Base-by-base conservation (phyloP, 164 flowering plant species). In the Akebia trifoliata region DNA sequence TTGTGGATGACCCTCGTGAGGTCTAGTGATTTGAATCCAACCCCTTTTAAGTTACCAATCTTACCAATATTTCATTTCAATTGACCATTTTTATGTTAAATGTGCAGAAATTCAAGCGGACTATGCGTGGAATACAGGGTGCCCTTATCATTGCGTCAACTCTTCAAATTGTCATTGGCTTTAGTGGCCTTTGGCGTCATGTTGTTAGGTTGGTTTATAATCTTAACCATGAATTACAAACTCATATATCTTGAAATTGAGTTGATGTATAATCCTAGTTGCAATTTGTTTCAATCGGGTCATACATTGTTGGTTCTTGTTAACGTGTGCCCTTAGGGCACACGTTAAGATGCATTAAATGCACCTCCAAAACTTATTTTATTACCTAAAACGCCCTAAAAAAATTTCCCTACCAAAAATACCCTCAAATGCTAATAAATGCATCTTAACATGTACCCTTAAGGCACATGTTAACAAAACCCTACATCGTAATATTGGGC, bases 131-230 rank as follows among this genome's bases (percentile, higher is more conserved):
- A 55, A 88, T 66, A 49, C 98, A 91, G 69, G 97, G 97, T 4
- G 86, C 97, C 18, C 80, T 91, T 30, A 88, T 91, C 48, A 84
- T 91, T 50, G 86, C 97, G 32, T 91, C 97, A 34, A 80, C 82
- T 48, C 84, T 91, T 51, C 98, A 91, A 59, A 86, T 86, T 64
- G 73, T 91, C 24, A 0, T 91, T 40, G 97, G 98, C 21, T 91
- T 91, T 66, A 91, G 96, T 66, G 98, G 98, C 57, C 92, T 91
- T 52, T 91, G 96, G 96, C 81, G 98, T 12, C 84, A 88, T 69
- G 80, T 91, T 17, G 70, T 84, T 26, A 88, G 97, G 97, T 90
- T 25, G 8, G 60, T 53, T 22, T 48, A 15, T 21, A 18, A 22
- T 44, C 24, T 55, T 21, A 8, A n/a, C 9, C n/a, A 4, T 50